Conservation (phyloP, 345 rosid species). For the Populus euphratica region DNA sequence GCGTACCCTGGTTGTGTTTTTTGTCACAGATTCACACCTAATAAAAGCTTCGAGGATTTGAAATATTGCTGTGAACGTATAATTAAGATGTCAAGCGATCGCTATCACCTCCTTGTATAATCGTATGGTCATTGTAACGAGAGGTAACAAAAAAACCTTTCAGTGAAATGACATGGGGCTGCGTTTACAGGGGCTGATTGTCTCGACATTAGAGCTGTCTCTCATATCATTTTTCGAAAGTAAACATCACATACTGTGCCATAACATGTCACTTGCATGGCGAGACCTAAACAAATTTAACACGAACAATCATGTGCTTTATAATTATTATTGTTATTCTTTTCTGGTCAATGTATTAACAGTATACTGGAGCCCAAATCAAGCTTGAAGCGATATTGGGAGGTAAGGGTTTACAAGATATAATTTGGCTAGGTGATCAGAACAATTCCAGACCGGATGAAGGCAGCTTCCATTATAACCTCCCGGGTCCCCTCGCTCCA, state of each 20-base stretch:
- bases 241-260: background rate
- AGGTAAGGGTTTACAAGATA: background rate
- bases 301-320: background rate
- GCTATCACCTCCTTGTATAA: too few species aligned
- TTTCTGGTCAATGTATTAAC: background rate
- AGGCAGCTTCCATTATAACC: conserved; percentile 42
- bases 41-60: too few species aligned
- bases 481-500: conserved; percentile 19
- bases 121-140: background rate
- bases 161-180: background rate
- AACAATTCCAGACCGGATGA: conserved; percentile 47
- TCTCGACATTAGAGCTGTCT: background rate
- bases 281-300: background rate
- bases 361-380: background rate
- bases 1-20: background rate
- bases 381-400: conserved; percentile 13
- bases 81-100: too few species aligned
- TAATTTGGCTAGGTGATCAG: conserved; percentile 9
- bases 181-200: background rate
- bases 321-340: background rate
- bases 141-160: background rate
- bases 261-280: background rate
- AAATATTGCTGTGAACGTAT: background rate
- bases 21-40: conserved; percentile 1
- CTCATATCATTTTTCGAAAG: background rate